Base-by-base conservation (phyloP, 2,329 filamentous ascomycete genomes). In the Botrytis hyacinthi region DNA sequence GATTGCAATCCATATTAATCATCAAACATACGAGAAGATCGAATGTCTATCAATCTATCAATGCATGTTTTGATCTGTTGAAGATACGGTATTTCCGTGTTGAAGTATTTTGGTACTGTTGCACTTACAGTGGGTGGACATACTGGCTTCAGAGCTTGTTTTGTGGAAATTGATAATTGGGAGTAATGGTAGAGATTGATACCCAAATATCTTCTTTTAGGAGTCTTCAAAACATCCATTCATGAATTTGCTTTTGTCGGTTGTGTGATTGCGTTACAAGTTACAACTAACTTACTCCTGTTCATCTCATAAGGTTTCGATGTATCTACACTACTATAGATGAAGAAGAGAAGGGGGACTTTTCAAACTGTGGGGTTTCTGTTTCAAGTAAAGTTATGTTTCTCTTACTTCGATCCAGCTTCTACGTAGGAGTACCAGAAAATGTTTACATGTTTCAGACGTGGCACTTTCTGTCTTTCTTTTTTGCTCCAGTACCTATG, bases 371-470 rank as follows among this genome's bases (percentile, higher is more conserved):
- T 63, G 61, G 61, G 32, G 44, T 37, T 37, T 67, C 48, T 14
- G 63, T 67, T 46, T 37, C 44, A 67, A 16, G 32, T 67, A 67
- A 51, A 67, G 18, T 51, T 20, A 6, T 63, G 37, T 32, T 44
- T 42, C 37, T 63, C 61, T 63, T 44, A n/a, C 61, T 63, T 63
- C 61, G 3, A 12, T 63, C 9, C 61, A 12, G 37, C 40, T 63
- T 63, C 61, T 63, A 29, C 51, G 16, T n/a, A 29, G n/a, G n/a
- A 57, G 51, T 7, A 57, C 51, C n/a, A 44, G 61, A 32, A 29
- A 37, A 63, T 44, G 37, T 67, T 37, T 14, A 16, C 42, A 48
- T 66, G 63, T 66, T 48, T 67, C 65, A 54, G 65, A 54, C 65
- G 46, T 67, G 32, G 65, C 65, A 67, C 14, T 37, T 54, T 67